Evolutionary conservation across 2,329 filamentous ascomycete genomes (phyloP).

Genomic region (Colletotrichum sp.): DNA sequence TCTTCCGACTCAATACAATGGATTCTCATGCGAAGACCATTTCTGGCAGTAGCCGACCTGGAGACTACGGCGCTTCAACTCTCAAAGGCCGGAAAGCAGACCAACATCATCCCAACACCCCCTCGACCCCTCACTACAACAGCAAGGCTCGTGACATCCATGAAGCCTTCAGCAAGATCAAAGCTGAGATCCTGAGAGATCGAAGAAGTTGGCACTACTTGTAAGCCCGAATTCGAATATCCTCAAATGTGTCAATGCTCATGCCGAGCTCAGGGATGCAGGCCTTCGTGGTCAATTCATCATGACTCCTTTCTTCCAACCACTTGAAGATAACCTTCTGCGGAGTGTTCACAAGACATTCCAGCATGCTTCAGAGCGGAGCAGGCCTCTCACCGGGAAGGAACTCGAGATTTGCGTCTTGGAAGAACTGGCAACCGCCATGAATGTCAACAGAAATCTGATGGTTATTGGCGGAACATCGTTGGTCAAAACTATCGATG

Average conservation of each 20-base stretch:
- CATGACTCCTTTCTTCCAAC: background rate
- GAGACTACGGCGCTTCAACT: background rate
- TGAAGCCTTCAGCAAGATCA: background rate
- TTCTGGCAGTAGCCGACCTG: background rate
- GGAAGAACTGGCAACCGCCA: background rate
- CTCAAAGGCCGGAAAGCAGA: background rate
- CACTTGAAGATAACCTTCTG: background rate
- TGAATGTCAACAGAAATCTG: background rate
- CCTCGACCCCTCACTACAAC: background rate
- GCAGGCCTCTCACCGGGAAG: background rate
- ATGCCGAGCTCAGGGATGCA: background rate
- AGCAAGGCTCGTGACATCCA: background rate
- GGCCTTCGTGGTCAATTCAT: background rate
- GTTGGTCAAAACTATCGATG: background rate
- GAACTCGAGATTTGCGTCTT: background rate
- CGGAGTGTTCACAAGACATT: background rate
- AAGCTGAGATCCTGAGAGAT: background rate
- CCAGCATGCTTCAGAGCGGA: background rate
- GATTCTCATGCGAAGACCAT: background rate
- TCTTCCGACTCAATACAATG: background rate
- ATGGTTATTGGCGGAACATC: background rate
- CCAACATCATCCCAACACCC: background rate
- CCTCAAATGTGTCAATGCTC: background rate
- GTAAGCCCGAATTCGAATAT: background rate
- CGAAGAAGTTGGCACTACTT: background rate